Base-by-base conservation (phyloP, 768 basidiomycete species). In the Trametopsis cervina region DNA sequence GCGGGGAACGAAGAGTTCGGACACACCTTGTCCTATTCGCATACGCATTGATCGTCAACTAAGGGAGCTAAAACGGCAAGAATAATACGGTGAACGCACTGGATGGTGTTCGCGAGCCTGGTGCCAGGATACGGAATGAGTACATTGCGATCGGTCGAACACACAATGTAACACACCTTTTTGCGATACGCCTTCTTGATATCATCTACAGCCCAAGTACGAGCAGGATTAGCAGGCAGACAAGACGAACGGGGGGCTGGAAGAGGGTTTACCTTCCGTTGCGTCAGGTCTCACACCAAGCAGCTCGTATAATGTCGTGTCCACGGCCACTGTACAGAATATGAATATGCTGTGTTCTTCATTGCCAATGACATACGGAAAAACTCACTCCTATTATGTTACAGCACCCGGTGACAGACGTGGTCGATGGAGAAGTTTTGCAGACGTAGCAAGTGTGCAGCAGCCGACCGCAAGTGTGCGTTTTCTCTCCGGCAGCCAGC, bases 161-260 rank as follows among this genome's bases (percentile, higher is more conserved):
- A 54, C 4, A 24, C 24, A 47, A 50, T 40, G 43, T 63, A 58
- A 57, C 69, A 44, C 46, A 89, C 91, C 81, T 93, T 94, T 70
- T 80, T 87, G 63, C 86, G 84, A 63, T 97, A 97, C 13, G 93
- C 93, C 61, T 88, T 89, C 68, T 93, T 94, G 58, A 97, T 90
- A 54, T 97, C 90, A 55, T 74, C 89, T 85, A 54, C 29, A 42
- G n/a, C n/a, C n/a, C n/a, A n/a, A n/a, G n/a, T n/a, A n/a, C n/a
- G n/a, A n/a, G n/a, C n/a, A n/a, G n/a, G n/a, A n/a, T n/a, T n/a
- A n/a, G n/a, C n/a, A n/a, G n/a, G n/a, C n/a, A n/a, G n/a, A n/a
- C n/a, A n/a, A n/a, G n/a, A n/a, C n/a, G n/a, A n/a, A n/a, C n/a
- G n/a, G n/a, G n/a, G n/a, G n/a, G n/a, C n/a, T n/a, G n/a, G n/a